Evolutionary conservation across 2,329 filamentous ascomycete species (phyloP).

Genomic region (Talaromyces rugulosus): DNA sequence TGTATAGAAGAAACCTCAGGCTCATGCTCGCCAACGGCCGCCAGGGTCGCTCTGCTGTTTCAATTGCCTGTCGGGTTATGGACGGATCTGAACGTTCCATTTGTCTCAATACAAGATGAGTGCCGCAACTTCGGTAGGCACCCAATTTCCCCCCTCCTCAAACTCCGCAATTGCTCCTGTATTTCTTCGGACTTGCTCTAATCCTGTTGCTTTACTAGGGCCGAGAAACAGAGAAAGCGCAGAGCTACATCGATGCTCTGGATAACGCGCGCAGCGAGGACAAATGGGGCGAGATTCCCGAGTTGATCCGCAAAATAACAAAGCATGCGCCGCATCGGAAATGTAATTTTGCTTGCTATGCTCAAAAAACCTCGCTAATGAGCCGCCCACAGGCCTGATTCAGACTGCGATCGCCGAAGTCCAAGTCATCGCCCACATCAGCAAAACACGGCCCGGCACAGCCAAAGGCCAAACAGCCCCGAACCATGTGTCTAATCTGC

Average conservation of each 20-base stretch:
- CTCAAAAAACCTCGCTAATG: constrained; percentile 15
- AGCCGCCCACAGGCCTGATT: constrained; percentile 55
- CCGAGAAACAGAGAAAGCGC: constrained; percentile 67
- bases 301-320: constrained; percentile 85
- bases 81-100: constrained; percentile 10
- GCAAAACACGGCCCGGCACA: constrained; percentile 27
- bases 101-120: constrained; percentile 19
- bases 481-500: constrained; percentile 37
- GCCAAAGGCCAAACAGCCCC: constrained; percentile 20
- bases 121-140: constrained; percentile 17
- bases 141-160: neutral
- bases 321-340: constrained; percentile 84
- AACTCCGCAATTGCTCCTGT: neutral
- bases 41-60: neutral
- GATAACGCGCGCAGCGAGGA: constrained; percentile 84
- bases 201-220: constrained; percentile 25
- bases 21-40: neutral
- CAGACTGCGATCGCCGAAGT: constrained; percentile 66
- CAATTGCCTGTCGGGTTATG: constrained; percentile 6
- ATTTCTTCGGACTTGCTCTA: constrained; percentile 17
- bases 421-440: constrained; percentile 56
- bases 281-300: constrained; percentile 79
- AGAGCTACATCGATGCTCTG: constrained; percentile 74
- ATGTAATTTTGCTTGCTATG: constrained; percentile 54
- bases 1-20: neutral